phyloP scores from a whole-genome alignment of 2,329 filamentous ascomycete species.

The Pseudogymnoascus sp. region DNA sequence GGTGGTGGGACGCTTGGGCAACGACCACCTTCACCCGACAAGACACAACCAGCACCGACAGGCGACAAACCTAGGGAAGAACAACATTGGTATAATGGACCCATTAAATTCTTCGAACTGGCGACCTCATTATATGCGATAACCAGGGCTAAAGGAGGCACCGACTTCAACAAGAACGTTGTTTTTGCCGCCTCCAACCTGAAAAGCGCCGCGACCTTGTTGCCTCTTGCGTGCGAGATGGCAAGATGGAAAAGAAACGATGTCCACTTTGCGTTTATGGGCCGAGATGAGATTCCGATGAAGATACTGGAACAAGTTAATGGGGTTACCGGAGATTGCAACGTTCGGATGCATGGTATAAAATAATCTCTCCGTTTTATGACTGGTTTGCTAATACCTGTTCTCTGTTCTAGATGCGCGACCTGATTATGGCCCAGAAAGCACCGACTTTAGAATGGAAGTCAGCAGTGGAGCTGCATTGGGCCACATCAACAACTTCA shows the following conservation, averaged over 20 bases:
- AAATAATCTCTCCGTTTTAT: slow-evolving; percentile 21
- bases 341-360: slow-evolving; percentile 48
- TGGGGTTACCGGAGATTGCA: slow-evolving; percentile 63
- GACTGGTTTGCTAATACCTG: slow-evolving; percentile 13
- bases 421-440: slow-evolving; percentile 61
- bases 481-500: slow-evolving; percentile 61
- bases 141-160: slow-evolving; percentile 42
- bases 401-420: slow-evolving; percentile 53
- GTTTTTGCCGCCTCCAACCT: slow-evolving; percentile 72
- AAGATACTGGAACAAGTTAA: slow-evolving; percentile 67
- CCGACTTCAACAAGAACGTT: slow-evolving; percentile 55
- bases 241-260: slow-evolving; percentile 55
- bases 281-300: slow-evolving; percentile 60
- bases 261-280: slow-evolving; percentile 76
- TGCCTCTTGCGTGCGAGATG: slow-evolving; percentile 87
- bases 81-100: slow-evolving; percentile 54
- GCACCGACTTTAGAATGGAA: slow-evolving; percentile 61
- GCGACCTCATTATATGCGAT: slow-evolving; percentile 54
- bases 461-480: slow-evolving; percentile 56
- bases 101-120: slow-evolving; percentile 59
- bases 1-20: not conserved
- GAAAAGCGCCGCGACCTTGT: slow-evolving; percentile 59
- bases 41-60: slow-evolving; percentile 5
- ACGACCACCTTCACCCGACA: slow-evolving; percentile 8
- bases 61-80: slow-evolving; percentile 18